Evolutionary conservation across 2,329 filamentous ascomycete genomes (phyloP).

Genomic region (Scorias spongiosa): DNA sequence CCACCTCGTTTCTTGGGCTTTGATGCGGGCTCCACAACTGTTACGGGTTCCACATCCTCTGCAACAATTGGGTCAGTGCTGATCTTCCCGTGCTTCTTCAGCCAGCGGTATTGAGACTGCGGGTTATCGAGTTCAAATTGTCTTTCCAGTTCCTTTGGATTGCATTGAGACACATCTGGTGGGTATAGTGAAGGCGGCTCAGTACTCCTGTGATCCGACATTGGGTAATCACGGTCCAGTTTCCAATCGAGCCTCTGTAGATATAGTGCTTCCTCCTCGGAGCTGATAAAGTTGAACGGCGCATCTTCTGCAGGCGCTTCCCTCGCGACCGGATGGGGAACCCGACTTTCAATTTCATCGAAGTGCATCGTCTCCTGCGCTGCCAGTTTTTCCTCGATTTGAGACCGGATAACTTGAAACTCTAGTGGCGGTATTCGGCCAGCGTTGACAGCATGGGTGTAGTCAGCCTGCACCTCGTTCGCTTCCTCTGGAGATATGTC

Average conservation of each 20-base stretch:
- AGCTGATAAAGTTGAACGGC: slow-evolving; percentile 51
- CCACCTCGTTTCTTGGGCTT: slow-evolving; percentile 16
- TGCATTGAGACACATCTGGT: slow-evolving; percentile 21
- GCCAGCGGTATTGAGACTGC: slow-evolving; percentile 89
- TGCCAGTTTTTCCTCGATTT: slow-evolving; percentile 18
- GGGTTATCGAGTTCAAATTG: slow-evolving; percentile 55
- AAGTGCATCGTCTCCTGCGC: slow-evolving; percentile 16
- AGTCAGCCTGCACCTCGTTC: slow-evolving; percentile 18
- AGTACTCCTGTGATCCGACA: slow-evolving; percentile 24
- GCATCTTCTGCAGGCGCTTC: slow-evolving; percentile 35
- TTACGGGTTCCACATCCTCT: slow-evolving; percentile 56
- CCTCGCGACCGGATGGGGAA: slow-evolving; percentile 22
- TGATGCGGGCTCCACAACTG: slow-evolving; percentile 59
- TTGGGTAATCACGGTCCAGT: slow-evolving; percentile 27
- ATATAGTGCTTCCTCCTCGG: slow-evolving; percentile 60
- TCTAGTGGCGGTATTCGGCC: slow-evolving; percentile 17
- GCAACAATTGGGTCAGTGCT: slow-evolving; percentile 8
- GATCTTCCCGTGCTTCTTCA: slow-evolving; percentile 27
- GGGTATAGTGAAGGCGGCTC: slow-evolving; percentile 24
- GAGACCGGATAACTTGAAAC: slow-evolving; percentile 17
- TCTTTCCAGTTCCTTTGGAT: slow-evolving; percentile 31
- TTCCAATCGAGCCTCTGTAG: slow-evolving; percentile 48
- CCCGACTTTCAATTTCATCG: slow-evolving; percentile 24
- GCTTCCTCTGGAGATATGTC: slow-evolving; percentile 18
- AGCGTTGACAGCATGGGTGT: slow-evolving; percentile 20